Conservation (phyloP, 306 rosid genomes). For the Lablab purpureus region DNA sequence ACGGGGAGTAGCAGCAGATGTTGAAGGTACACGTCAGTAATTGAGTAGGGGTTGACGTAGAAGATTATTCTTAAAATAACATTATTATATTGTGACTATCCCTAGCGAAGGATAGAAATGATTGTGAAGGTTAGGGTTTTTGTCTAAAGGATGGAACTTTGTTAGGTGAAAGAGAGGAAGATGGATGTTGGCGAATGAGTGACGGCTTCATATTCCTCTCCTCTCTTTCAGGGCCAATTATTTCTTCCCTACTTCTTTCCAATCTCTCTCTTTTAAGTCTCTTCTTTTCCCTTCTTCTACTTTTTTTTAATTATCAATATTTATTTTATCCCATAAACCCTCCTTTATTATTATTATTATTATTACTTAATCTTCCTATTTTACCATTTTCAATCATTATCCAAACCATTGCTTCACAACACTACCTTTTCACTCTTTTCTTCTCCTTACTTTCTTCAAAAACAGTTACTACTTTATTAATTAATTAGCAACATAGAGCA, state of each 20-base stretch:
- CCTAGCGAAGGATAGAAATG: constrained; percentile 46
- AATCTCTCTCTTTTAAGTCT: constrained; percentile 26
- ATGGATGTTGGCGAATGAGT: constrained; percentile 91
- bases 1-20: constrained; percentile 55
- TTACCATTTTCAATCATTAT: constrained; percentile 43
- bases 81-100: constrained; percentile 43
- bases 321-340: no score
- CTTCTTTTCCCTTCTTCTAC: background rate
- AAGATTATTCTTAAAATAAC: constrained; percentile 59
- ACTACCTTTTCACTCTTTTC: constrained; percentile 23
- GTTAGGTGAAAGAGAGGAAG: constrained; percentile 65
- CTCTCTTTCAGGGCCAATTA: constrained; percentile 60
- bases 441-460: constrained; percentile 7
- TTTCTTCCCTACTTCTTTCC: constrained; percentile 45
- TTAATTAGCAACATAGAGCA: background rate
- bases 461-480: background rate
- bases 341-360: no score
- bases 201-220: constrained; percentile 88
- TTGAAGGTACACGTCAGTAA: constrained; percentile 65
- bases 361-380: no score
- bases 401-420: constrained; percentile 46
- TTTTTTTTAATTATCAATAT: background rate
- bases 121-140: constrained; percentile 74
- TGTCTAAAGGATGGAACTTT: constrained; percentile 61
- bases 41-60: constrained; percentile 60